Evolutionary conservation across 2,329 filamentous ascomycete genomes (phyloP), one percentile per base, ranked within the genome.

Genomic region (Penicillium sclerotiorum): DNA sequence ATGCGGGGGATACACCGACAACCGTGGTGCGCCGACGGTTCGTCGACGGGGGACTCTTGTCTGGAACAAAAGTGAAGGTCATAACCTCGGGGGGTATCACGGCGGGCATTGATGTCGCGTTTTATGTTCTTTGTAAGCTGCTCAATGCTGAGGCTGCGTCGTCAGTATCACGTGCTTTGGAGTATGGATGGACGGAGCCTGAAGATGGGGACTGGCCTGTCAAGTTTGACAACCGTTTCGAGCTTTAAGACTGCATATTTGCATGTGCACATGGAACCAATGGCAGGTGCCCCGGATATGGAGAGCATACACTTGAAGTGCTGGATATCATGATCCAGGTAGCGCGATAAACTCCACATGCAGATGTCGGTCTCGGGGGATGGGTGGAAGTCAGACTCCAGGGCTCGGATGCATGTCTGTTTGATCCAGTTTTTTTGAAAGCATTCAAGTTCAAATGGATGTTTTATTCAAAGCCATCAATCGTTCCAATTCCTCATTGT

Each of bases 81-180:
- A 86, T 95, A 65, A 95, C 90, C 56, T 82, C 83, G 59, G 88
- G 88, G 60, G 90, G 89, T 57, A 79, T 89, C 60, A 87, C 84
- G 67, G 85, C 87, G 72, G 89, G 90, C 68, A 78, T 95, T 50
- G 90, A 95, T 77, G 90, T 89, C 46, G 80, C 87, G 59, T 75
- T 94, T 75, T 95, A 95, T 76, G 80, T 95, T 68, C 85, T 94
- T 70, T 88, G 87, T 72, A 88, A 89, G 59, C 75, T 95, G 70
- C 89, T 93, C 43, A 88, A 86, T 54, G 85, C 90, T 65, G 87
- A 88, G 49, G 79, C 84, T 49, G 89, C 90, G 56, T 81, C 84
- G 52, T 87, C 92, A 73, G 85, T 89, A 57, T 86, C 87, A 64
- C 81, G 85, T 58, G 63, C 81, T 58, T 84, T 93, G 79, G 88